phyloP scores from a whole-genome alignment of 371 early-diverging fungal genomes.

The Synchytrium microbalum region DNA sequence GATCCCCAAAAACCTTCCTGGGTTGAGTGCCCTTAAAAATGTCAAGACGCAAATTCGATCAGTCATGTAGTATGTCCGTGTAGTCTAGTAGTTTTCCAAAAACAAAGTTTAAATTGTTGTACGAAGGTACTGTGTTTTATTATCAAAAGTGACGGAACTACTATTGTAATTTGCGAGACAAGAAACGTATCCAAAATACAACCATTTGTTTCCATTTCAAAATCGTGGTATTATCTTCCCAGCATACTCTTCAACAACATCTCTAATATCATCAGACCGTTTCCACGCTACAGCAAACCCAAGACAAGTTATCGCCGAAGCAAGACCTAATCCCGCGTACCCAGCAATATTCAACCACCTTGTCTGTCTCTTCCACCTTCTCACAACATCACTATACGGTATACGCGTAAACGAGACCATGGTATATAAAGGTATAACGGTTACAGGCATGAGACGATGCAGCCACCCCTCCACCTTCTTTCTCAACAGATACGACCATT shows the following conservation, averaged over 20 bases:
- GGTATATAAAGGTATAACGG: constrained; percentile 84
- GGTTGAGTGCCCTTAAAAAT: neutral
- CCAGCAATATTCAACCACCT: constrained; percentile 20
- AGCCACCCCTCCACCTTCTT: constrained; percentile 70
- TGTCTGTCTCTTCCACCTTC: constrained; percentile 22
- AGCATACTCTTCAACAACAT: neutral
- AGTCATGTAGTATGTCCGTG: too few relatives aligned
- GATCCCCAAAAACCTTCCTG: neutral
- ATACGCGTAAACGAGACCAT: constrained; percentile 91
- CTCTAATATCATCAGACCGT: neutral
- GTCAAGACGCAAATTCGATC: neutral
- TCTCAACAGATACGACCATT: constrained; percentile 57
- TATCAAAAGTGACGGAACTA: neutral
- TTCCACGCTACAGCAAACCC: neutral
- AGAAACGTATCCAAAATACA: neutral
- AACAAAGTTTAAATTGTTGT: too few relatives aligned
- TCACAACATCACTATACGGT: constrained; percentile 71
- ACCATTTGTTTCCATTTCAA: neutral
- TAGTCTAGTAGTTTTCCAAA: too few relatives aligned
- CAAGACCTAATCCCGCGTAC: constrained; percentile 10
- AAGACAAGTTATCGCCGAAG: neutral
- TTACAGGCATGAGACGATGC: constrained; percentile 60
- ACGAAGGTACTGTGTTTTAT: too few relatives aligned
- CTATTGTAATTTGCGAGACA: neutral
- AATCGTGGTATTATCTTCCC: neutral